Evolutionary conservation across 495 filamentous ascomycete species (phyloP).

Genomic region (Lepidopterella palustris): DNA sequence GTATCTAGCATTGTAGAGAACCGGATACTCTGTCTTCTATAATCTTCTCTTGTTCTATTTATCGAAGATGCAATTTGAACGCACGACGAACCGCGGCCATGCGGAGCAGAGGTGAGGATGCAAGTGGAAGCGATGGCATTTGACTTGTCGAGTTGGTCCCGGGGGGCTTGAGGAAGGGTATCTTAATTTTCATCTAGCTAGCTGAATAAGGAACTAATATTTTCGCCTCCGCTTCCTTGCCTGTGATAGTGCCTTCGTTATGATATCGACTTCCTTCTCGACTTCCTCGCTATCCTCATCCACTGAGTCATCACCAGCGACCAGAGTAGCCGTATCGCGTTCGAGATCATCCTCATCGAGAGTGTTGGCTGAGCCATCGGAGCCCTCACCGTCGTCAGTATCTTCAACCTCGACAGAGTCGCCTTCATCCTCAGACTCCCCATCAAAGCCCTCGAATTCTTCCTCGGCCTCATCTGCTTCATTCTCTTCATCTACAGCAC

Average conservation of each 20-base stretch:
- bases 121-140: neutral
- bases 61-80: neutral
- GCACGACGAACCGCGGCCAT: neutral
- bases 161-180: no score
- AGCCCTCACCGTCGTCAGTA: constrained; percentile 8
- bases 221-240: constrained; percentile 13
- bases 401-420: constrained; percentile 40
- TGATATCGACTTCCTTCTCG: constrained; percentile 25
- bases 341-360: constrained; percentile 6
- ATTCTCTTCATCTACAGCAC: constrained; percentile 16
- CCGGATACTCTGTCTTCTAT: no score
- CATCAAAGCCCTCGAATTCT: constrained; percentile 18
- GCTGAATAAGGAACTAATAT: neutral
- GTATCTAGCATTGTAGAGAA: no score
- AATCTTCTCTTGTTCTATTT: neutral
- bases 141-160: neutral
- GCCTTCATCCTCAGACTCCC: constrained; percentile 36
- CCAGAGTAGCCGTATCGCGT: constrained; percentile 7
- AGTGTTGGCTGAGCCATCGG: neutral
- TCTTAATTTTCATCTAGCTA: no score
- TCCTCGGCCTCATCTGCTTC: constrained; percentile 38
- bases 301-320: neutral
- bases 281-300: constrained; percentile 11
- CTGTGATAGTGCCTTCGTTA: constrained; percentile 14
- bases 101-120: neutral